Percentiles rank a stretch among this genome's conserved stretches.
These are phyloP conservation scores for Perilla frutescens DNA, from an alignment of 257 asterid genomes.

Conservation along the genomic window DNA sequence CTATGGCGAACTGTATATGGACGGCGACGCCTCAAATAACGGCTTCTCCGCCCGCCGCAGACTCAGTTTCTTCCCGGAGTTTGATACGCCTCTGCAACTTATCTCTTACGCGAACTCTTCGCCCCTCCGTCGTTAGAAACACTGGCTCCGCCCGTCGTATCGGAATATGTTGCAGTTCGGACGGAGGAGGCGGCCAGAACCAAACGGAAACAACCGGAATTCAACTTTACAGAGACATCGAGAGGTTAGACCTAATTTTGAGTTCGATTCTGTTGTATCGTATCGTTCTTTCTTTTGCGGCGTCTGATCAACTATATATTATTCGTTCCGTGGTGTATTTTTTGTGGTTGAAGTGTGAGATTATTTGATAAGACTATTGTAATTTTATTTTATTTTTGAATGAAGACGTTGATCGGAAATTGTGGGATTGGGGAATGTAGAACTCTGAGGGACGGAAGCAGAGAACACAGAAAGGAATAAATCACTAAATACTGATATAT, in stretches of 20 bases:
- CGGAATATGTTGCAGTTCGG: constrained; percentile 49
- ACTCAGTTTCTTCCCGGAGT: constrained; percentile 18
- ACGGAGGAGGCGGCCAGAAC: constrained; percentile 37
- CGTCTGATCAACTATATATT: constrained; percentile 20
- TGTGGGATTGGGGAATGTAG: not conserved
- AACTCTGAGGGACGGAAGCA: not conserved
- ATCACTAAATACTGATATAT: not conserved
- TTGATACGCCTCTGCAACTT: constrained; percentile 35
- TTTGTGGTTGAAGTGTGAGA: not conserved
- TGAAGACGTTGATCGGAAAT: not conserved
- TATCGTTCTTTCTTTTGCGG: not conserved
- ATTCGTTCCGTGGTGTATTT: not conserved
- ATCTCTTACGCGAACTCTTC: constrained; percentile 41
- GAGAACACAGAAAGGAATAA: not conserved
- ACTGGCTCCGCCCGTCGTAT: constrained; percentile 37
- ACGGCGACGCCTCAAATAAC: constrained; percentile 33
- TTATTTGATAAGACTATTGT: not conserved
- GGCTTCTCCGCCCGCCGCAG: constrained; percentile 30
- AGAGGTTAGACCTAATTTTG: constrained; percentile 52
- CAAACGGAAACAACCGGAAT: constrained; percentile 59
- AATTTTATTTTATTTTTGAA: not conserved
- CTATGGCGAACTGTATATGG: constrained; percentile 53
- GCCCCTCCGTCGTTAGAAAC: constrained; percentile 27
- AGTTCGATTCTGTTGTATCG: not conserved
- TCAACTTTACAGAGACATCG: constrained; percentile 83